Evolutionary conservation across 2,329 filamentous ascomycete genomes (phyloP).

Genomic region (Penicillium sp.): DNA sequence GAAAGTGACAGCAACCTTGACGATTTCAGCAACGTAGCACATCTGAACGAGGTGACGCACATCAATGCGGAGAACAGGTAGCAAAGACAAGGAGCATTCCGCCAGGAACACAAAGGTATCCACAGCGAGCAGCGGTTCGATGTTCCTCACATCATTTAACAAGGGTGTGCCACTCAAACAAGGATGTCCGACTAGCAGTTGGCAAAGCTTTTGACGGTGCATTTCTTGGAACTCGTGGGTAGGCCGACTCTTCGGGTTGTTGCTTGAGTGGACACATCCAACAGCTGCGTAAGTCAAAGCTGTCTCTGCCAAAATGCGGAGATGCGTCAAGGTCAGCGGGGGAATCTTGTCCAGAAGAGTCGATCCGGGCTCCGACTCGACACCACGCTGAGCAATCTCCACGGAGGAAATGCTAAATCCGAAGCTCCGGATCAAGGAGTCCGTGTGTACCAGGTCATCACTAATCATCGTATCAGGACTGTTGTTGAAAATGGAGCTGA

Average conservation of each 20-base stretch:
- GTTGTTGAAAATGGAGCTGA: slow-evolving; percentile 53
- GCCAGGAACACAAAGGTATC: slow-evolving; percentile 67
- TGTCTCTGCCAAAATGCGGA: slow-evolving; percentile 87
- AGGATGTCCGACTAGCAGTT: slow-evolving; percentile 69
- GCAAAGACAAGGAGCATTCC: slow-evolving; percentile 73
- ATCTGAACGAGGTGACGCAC: slow-evolving; percentile 79
- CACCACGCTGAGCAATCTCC: slow-evolving; percentile 89
- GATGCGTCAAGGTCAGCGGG: slow-evolving; percentile 79
- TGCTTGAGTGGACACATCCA: slow-evolving; percentile 66
- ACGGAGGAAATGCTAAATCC: slow-evolving; percentile 85
- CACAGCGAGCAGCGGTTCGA: slow-evolving; percentile 44
- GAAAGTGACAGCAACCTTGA: slow-evolving; percentile 72
- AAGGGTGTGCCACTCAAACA: slow-evolving; percentile 39
- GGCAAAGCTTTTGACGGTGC: slow-evolving; percentile 71
- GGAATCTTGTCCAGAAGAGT: slow-evolving; percentile 83
- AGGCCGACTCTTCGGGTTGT: slow-evolving; percentile 59
- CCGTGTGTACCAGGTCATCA: slow-evolving; percentile 55
- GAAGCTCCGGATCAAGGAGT: slow-evolving; percentile 55
- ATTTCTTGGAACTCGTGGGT: slow-evolving; percentile 69
- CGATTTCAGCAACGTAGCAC: slow-evolving; percentile 88
- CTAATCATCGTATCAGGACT: slow-evolving; percentile 43
- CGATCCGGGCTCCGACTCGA: slow-evolving; percentile 71
- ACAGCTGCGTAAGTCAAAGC: slow-evolving; percentile 81
- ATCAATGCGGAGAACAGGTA: slow-evolving; percentile 69
- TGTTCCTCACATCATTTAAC: slow-evolving; percentile 42